These are phyloP conservation scores for Diaporthe sp. DNA, from an alignment of 2,329 filamentous ascomycete genomes.

Conservation along the genomic window DNA sequence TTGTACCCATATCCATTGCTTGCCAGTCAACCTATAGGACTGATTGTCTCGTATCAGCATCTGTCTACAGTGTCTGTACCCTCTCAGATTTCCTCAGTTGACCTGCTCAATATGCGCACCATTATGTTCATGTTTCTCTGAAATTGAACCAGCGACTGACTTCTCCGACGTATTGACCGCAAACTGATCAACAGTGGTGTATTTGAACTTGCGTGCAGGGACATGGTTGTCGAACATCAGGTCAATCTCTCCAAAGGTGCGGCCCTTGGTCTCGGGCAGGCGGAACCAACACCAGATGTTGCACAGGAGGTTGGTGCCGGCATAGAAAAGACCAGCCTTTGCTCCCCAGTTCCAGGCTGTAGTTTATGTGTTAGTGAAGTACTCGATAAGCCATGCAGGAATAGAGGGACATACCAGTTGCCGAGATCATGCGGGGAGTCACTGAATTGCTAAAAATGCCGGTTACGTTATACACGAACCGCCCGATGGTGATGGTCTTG, in stretches of 20 bases:
- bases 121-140: conserved; percentile 25
- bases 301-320: conserved; percentile 47
- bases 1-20: not conserved
- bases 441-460: conserved; percentile 45
- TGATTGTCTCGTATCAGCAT: rapidly evolving
- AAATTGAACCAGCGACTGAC: conserved; percentile 18
- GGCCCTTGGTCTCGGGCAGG: conserved; percentile 46
- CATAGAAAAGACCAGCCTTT: conserved; percentile 47
- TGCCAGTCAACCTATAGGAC: not conserved
- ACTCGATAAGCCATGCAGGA: no score
- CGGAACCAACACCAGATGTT: conserved; percentile 49
- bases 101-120: not conserved
- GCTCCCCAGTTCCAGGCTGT: conserved; percentile 48
- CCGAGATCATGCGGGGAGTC: conserved; percentile 45
- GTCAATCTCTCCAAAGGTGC: conserved; percentile 42
- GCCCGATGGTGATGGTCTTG: conserved; percentile 45
- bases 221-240: conserved; percentile 45
- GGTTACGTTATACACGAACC: conserved; percentile 45
- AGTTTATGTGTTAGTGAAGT: not conserved
- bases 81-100: not conserved
- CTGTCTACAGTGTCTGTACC: not conserved
- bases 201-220: conserved; percentile 40
- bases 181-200: conserved; percentile 45
- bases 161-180: conserved; percentile 1
- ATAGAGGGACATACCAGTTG: conserved; percentile 40